Evolutionary conservation across 345 rosid genomes (phyloP), one percentile per base, ranked within the genome.

Genomic region (Iberis pinnata): DNA sequence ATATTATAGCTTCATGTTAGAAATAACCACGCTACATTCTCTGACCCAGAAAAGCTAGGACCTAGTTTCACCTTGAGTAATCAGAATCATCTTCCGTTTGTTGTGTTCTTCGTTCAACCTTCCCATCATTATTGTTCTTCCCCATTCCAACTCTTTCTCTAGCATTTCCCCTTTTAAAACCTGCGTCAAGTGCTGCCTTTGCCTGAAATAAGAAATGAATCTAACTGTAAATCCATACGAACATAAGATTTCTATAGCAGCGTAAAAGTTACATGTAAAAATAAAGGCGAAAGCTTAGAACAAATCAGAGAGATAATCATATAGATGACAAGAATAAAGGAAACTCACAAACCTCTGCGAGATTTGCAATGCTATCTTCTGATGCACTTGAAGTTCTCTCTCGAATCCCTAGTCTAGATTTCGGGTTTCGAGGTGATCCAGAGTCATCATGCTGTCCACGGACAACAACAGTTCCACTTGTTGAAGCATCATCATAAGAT

Each of bases 281-380:
- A 32, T 26, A 51, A 43, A 35, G 16, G 52, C 2, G 9, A 43
- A 35, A 12, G 52, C 2, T 6, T 20, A 41, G 25, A 49, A 50
- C 37, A 17, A n/a, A n/a, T n/a, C 8, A 46, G 10, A 27, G 36
- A 27, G 18, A 40, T 6, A 20, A 17, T 37, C 20, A n/a, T n/a
- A 14, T 1, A 14, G 40, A 49, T 7, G 35, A 45, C 15, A 18
- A 29, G n/a, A 31, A 43, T 44, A 7, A 27, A 41, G 4, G 25
- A 5, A 16, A 18, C 42, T 15, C 49, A 32, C 18, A 45, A 43
- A 90, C 98, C 95, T 90, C 86, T 0, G 88, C 81, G 36, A 90
- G 92, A 74, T 90, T 90, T 54, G 69, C 17, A 29, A 87, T 80
- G 67, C 98, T 90, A 67, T 87, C 96, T 80, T 90, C 98, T 12